Conservation (phyloP, 1,139 yeast species). For the Pichia sp. region DNA sequence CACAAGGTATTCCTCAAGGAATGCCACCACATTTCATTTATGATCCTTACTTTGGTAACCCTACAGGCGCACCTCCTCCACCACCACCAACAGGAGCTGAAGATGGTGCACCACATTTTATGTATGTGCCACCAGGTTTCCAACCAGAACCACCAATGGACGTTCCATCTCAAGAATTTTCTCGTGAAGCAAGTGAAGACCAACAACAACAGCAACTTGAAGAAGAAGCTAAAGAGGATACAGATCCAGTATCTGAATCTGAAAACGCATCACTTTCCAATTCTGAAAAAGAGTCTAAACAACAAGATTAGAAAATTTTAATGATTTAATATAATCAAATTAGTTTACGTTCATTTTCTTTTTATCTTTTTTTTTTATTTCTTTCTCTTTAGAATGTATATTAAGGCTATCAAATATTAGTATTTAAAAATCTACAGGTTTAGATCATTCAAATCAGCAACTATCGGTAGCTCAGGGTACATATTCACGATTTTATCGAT, state of each 20-base stretch:
- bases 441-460: not conserved
- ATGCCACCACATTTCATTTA: conserved; percentile 27
- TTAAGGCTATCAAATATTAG: not conserved
- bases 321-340: too few relatives aligned
- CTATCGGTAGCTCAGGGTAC: conserved; percentile 29
- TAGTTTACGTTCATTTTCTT: too few relatives aligned
- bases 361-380: not conserved
- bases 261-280: too few relatives aligned
- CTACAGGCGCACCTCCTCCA: conserved; percentile 19
- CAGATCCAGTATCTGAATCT: too few relatives aligned
- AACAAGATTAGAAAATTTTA: too few relatives aligned
- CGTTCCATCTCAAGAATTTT: too few relatives aligned
- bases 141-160: conserved; percentile 18
- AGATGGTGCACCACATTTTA: conserved; percentile 23
- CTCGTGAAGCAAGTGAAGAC: not conserved
- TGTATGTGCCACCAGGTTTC: conserved; percentile 19
- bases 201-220: not conserved
- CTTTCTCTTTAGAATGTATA: not conserved
- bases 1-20: conserved; percentile 18
- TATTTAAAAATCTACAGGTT: not conserved
- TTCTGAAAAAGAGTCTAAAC: too few relatives aligned
- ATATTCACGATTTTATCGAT: conserved; percentile 24
- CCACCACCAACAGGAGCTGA: conserved; percentile 10
- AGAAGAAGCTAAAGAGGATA: conserved; percentile 1
- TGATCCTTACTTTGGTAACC: conserved; percentile 25